Conservation (phyloP, 2,329 filamentous ascomycete genomes). For the Pezicula neosporulosa region DNA sequence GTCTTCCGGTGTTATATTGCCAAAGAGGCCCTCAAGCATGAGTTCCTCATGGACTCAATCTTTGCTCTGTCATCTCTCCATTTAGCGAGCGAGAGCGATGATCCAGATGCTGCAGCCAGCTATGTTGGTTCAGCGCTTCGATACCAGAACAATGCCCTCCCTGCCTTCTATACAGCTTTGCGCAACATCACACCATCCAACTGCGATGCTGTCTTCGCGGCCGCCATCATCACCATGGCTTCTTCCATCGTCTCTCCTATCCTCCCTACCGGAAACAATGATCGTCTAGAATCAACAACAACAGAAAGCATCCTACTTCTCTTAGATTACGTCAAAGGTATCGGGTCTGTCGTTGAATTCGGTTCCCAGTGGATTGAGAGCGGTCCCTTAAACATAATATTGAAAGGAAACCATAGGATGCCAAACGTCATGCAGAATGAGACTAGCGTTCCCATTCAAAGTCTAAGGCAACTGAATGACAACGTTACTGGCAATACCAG, state of each 20-base stretch:
- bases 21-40: constrained; percentile 3
- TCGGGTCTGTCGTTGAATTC: neutral
- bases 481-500: neutral
- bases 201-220: constrained; percentile 7
- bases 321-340: neutral
- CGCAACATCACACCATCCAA: constrained; percentile 7
- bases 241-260: neutral
- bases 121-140: constrained; percentile 1
- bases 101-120: neutral
- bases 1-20: constrained; percentile 3
- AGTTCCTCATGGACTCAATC: constrained; percentile 9
- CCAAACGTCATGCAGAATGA: neutral
- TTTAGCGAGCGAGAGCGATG: constrained; percentile 4
- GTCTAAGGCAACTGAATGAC: neutral
- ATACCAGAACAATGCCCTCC: constrained; percentile 8
- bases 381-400: neutral
- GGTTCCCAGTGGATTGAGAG: neutral
- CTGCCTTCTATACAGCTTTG: constrained; percentile 5
- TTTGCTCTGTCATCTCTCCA: constrained; percentile 9
- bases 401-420: neutral
- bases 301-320: neutral
- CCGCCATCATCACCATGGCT: constrained; percentile 1
- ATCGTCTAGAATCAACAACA: neutral
- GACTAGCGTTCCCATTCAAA: neutral
- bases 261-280: neutral